phyloP scores from a whole-genome alignment of 1,284 basidiomycete species.

The Athelia sp. region DNA sequence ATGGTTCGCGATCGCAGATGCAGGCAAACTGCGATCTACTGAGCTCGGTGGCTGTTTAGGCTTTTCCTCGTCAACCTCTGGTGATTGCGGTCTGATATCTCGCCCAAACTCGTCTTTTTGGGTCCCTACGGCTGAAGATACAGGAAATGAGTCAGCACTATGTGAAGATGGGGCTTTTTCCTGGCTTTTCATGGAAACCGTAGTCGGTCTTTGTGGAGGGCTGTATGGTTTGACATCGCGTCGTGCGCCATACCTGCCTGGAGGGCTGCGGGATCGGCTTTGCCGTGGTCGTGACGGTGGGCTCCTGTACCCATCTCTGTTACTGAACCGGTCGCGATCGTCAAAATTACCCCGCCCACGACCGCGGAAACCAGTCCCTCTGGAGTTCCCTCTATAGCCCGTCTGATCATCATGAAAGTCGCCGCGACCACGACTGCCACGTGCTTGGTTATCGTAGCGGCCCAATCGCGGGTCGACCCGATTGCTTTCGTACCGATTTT shows the following conservation, averaged over 20 bases:
- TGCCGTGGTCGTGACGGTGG: slow-evolving; percentile 36
- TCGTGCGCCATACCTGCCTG: slow-evolving; percentile 42
- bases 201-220: slow-evolving; percentile 43
- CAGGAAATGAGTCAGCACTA: slow-evolving; percentile 15
- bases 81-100: slow-evolving; percentile 58
- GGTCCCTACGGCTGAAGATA: slow-evolving; percentile 22
- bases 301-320: slow-evolving; percentile 36
- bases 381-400: slow-evolving; percentile 29
- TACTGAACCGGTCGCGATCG: slow-evolving; percentile 46
- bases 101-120: slow-evolving; percentile 79
- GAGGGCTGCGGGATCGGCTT: slow-evolving; percentile 71
- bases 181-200: slow-evolving; percentile 16
- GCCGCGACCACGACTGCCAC: slow-evolving; percentile 32
- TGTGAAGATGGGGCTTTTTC: slow-evolving; percentile 8
- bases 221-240: slow-evolving; percentile 51
- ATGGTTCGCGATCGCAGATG: slow-evolving; percentile 30
- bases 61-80: slow-evolving; percentile 29
- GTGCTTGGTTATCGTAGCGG: slow-evolving; percentile 44
- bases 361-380: slow-evolving; percentile 43
- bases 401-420: slow-evolving; percentile 35
- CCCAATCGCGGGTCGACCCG: slow-evolving; percentile 41
- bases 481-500: slow-evolving; percentile 36
- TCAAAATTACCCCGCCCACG: slow-evolving; percentile 43
- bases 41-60: slow-evolving; percentile 24
- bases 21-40: slow-evolving; percentile 32